Evolutionary conservation across 1,284 basidiomycete species (phyloP), one percentile per base, ranked within the genome.

Genomic region (Entoloma clypeatum): DNA sequence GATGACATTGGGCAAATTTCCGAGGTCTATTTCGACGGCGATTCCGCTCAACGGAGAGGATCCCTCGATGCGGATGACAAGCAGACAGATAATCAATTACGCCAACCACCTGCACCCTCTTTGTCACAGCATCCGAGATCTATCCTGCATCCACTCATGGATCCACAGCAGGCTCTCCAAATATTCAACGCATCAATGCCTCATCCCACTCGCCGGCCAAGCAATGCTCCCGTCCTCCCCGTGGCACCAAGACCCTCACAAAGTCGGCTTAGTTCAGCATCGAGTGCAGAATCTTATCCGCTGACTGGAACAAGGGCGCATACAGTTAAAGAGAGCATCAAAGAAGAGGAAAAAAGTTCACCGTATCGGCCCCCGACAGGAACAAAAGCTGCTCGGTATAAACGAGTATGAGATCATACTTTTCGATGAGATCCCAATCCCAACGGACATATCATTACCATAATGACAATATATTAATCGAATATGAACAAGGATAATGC

Each of bases 301-400:
- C 21, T 61, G 5, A 26, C 33, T 16, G 65, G 65, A 5, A 71
- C 70, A 0, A 58, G 59, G 13, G 70, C 70, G 4, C 62, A 60
- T 44, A 53, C 52, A 6, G 48, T 58, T 11, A 68, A 66, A 47
- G 57, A 57, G 40, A 51, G 44, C n/a, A 37, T 56, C 5, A 52
- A 60, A 44, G 50, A 58, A 23, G 44, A 57, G 32, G 62, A 64
- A 45, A 68, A 64, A 31, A 45, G 39, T 5, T 60, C 58, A 7
- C 65, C 64, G 1, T 71, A 68, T 52, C 52, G 47, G n/a, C 66
- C 68, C 9, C 65, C 60, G 4, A 22, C 29, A 13, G 67, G 65
- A 1, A 69, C 69, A 1, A 58, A 63, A 30, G 68, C 68, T 21
- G 62, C 62, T 3, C 27, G n/a, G 29, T 14, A 35, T n/a, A 22